Evolutionary conservation across 2,329 filamentous ascomycete genomes (phyloP).

Genomic region (Eurotiales sp.): DNA sequence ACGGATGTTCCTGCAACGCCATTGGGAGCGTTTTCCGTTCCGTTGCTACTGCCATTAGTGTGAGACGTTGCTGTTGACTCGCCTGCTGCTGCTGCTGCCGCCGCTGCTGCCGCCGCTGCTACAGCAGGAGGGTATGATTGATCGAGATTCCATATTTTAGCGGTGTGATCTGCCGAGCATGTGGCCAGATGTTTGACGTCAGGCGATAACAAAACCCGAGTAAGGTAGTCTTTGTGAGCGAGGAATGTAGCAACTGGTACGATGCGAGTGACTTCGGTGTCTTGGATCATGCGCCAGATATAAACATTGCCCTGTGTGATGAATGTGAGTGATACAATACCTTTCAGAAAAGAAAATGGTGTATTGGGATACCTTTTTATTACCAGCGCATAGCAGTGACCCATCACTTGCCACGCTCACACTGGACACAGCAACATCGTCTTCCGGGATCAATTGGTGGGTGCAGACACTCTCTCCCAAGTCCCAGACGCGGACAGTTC

Average conservation of each 20-base stretch:
- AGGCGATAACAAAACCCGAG: constrained; percentile 82
- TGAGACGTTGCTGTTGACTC: constrained; percentile 16
- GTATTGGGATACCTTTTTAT: constrained; percentile 63
- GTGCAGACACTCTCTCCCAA: constrained; percentile 95
- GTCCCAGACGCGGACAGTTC: constrained; percentile 94
- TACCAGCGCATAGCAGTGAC: constrained; percentile 85
- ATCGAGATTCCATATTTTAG: constrained; percentile 94
- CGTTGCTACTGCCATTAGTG: constrained; percentile 4
- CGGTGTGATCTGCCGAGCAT: constrained; percentile 89
- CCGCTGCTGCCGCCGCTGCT: constrained; percentile 24
- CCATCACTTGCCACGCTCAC: constrained; percentile 96
- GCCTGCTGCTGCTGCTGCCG: constrained; percentile 11
- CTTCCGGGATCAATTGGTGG: constrained; percentile 92
- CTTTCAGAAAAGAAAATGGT: neutral
- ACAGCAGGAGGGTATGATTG: constrained; percentile 50
- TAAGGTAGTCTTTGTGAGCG: constrained; percentile 90
- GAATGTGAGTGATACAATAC: too few species aligned
- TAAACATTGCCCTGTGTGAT: constrained; percentile 87
- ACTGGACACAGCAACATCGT: constrained; percentile 88
- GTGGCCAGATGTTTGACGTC: constrained; percentile 93
- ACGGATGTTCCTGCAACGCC: constrained; percentile 4
- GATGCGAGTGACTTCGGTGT: constrained; percentile 75
- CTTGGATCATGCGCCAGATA: constrained; percentile 90
- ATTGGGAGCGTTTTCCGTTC: neutral
- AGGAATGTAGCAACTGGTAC: constrained; percentile 84